phyloP scores from a whole-genome alignment of 2,329 filamentous ascomycete genomes.

The Bipolaris zeicola region DNA sequence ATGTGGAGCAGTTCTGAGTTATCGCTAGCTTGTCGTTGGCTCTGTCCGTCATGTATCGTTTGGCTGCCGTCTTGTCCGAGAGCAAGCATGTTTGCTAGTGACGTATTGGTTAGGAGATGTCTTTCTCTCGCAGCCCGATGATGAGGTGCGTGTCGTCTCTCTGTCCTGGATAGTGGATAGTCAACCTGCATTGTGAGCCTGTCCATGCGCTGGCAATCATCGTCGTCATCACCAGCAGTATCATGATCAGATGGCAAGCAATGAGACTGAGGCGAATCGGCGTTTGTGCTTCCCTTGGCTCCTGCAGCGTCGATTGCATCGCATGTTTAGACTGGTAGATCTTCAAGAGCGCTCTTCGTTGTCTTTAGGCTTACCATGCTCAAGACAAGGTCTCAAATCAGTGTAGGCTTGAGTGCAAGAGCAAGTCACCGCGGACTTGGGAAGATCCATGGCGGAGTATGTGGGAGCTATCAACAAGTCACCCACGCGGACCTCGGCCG shows the following conservation, averaged over 20 bases:
- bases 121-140: background rate
- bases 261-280: background rate
- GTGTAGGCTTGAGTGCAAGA: background rate
- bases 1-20: constrained; percentile 20
- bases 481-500: background rate
- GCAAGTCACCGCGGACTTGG: background rate
- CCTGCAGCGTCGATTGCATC: constrained; percentile 5
- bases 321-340: constrained; percentile 1
- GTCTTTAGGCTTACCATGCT: background rate
- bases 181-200: constrained; percentile 7
- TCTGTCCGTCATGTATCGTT: constrained; percentile 1
- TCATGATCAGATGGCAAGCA: background rate
- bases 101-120: constrained; percentile 6
- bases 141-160: background rate
- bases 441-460: constrained; percentile 1
- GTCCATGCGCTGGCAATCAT: background rate
- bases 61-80: constrained; percentile 13
- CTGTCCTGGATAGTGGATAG: background rate
- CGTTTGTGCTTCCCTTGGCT: background rate
- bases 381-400: background rate
- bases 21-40: constrained; percentile 14
- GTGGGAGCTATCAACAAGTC: constrained; percentile 8
- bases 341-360: constrained; percentile 2
- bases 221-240: background rate
- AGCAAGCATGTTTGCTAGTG: constrained; percentile 14